Evolutionary conservation across 2,329 filamentous ascomycete species (phyloP).

Genomic region (Aspergillus neotritici): DNA sequence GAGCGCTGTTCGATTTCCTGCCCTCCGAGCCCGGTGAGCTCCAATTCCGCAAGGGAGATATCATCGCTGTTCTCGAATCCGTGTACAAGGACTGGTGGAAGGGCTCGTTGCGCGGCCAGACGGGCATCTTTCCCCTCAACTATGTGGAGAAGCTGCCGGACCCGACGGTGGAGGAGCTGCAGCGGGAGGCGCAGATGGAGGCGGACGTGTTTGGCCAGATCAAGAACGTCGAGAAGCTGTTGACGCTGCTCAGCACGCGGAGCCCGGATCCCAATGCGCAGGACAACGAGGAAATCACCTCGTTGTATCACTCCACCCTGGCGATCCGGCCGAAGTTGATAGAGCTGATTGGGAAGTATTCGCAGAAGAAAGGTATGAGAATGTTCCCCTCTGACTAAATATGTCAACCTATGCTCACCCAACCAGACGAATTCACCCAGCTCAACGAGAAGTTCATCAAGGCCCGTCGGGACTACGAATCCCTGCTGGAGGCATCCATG

Average conservation of each 20-base stretch:
- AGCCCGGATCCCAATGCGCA: slow-evolving; percentile 73
- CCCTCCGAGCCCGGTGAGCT: slow-evolving; percentile 91
- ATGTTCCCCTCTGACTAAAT: slow-evolving; percentile 7
- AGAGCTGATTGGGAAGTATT: slow-evolving; percentile 97
- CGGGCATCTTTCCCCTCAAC: slow-evolving; percentile 95
- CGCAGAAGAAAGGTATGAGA: slow-evolving; percentile 98
- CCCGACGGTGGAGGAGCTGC: slow-evolving; percentile 87
- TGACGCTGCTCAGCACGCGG: slow-evolving; percentile 85
- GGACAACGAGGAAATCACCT: slow-evolving; percentile 94
- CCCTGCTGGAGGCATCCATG: slow-evolving; percentile 94
- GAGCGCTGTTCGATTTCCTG: slow-evolving; percentile 89
- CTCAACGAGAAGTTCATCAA: slow-evolving; percentile 99
- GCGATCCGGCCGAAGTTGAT: slow-evolving; percentile 95
- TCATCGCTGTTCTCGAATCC: slow-evolving; percentile 94
- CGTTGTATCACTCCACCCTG: slow-evolving; percentile 83
- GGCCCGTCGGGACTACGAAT: slow-evolving; percentile 91
- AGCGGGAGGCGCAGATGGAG: slow-evolving; percentile 95
- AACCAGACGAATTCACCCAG: slow-evolving; percentile 89
- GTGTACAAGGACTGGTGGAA: slow-evolving; percentile 99
- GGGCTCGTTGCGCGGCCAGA: slow-evolving; percentile 86
- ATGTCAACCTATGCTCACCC: not conserved
- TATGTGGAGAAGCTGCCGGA: slow-evolving; percentile 97
- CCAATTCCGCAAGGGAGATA: slow-evolving; percentile 92
- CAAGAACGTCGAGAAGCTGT: slow-evolving; percentile 71
- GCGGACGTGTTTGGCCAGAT: slow-evolving; percentile 70